These are phyloP conservation scores for Nakazawaea wyomingensis DNA, from an alignment of 805 yeast species.

Conservation along the genomic window DNA sequence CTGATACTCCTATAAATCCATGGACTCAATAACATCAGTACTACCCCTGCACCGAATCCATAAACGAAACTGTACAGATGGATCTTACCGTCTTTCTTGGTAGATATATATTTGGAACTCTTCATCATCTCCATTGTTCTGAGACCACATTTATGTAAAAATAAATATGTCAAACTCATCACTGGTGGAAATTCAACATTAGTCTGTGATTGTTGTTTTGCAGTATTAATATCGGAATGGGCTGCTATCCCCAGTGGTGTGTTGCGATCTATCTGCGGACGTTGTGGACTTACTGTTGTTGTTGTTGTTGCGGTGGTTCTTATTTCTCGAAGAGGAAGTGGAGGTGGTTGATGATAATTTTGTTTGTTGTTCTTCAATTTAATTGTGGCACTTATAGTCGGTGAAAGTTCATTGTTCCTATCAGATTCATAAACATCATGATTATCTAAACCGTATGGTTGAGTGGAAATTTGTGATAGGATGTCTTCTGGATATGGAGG, in stretches of 20 bases:
- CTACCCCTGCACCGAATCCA: slow-evolving; percentile 18
- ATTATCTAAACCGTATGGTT: background rate
- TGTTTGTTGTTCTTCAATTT: background rate
- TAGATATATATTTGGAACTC: slow-evolving; percentile 18
- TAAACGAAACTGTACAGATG: slow-evolving; percentile 23
- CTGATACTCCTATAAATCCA: slow-evolving; percentile 18
- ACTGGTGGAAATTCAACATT: too few species aligned
- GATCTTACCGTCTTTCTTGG: slow-evolving; percentile 18
- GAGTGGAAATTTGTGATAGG: background rate
- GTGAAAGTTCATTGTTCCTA: slow-evolving; percentile 3
- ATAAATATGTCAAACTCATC: background rate
- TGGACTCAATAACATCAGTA: slow-evolving; percentile 20
- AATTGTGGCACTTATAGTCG: slow-evolving; percentile 12
- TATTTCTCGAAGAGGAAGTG: too few species aligned
- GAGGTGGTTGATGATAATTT: background rate
- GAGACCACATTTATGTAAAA: background rate
- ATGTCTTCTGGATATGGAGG: background rate
- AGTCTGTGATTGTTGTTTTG: background rate
- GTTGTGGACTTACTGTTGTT: background rate
- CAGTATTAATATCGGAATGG: too few species aligned
- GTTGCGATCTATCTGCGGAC: background rate
- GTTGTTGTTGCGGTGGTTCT: background rate
- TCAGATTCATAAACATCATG: background rate
- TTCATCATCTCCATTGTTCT: background rate
- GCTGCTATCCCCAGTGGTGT: too few species aligned